These are phyloP conservation scores for Ulmus americana DNA, from an alignment of 331 rosid genomes.

Conservation along the genomic window DNA sequence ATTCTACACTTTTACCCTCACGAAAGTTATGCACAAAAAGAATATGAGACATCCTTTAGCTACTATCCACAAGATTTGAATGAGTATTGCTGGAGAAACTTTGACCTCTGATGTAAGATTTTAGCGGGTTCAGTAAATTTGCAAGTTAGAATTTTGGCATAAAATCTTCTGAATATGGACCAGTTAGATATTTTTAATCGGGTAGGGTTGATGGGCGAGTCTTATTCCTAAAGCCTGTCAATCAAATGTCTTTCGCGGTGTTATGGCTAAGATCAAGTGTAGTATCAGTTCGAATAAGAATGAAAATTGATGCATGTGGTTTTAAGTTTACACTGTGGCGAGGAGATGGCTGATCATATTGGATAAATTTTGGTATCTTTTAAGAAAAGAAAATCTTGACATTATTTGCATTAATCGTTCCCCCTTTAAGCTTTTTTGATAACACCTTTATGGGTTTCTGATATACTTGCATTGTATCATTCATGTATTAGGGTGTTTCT, in stretches of 20 bases:
- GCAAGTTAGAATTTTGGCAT: constrained; percentile 29
- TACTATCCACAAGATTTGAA: constrained; percentile 1
- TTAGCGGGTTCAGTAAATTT: constrained; percentile 18
- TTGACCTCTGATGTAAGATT: constrained; percentile 6
- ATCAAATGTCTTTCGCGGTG: no score
- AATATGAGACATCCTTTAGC: constrained; percentile 6
- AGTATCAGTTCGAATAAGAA: no score
- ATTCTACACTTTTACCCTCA: constrained; percentile 21
- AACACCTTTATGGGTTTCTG: background rate
- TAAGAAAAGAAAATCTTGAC: no score
- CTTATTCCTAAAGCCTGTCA: no score
- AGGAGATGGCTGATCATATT: no score
- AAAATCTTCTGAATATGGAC: constrained; percentile 32
- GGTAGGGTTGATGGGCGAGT: background rate
- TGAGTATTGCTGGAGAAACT: constrained; percentile 16
- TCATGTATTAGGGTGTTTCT: no score
- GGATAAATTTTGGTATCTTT: no score
- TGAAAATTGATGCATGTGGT: no score
- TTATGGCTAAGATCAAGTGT: no score
- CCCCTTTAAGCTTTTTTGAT: background rate
- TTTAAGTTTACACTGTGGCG: no score
- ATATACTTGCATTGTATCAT: background rate
- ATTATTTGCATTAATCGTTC: background rate
- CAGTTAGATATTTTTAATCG: background rate
- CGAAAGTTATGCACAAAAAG: constrained; percentile 2